Conservation (phyloP, 176 grass and related monocot species). For the Tillandsia fasciculata region DNA sequence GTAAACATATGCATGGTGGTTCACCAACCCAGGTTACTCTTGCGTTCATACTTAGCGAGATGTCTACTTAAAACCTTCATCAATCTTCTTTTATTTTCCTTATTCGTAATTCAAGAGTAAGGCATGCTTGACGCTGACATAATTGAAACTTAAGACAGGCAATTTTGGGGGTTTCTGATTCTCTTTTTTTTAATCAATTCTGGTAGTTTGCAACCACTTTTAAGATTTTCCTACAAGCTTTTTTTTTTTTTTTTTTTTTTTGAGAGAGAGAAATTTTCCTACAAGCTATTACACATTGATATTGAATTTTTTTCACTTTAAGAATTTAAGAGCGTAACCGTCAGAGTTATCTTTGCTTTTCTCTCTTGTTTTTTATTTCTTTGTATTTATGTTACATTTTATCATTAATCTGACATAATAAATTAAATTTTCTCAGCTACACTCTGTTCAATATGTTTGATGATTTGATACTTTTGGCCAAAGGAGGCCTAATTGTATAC, state of each 20-base stretch:
- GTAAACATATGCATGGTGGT: slow-evolving; percentile 80
- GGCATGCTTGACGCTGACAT: neutral
- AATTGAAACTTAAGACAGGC: neutral
- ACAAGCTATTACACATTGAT: neutral
- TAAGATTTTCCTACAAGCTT: neutral
- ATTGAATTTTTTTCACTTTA: neutral
- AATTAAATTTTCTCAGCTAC: slow-evolving; percentile 26
- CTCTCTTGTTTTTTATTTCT: neutral
- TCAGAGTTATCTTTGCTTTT: too few relatives aligned
- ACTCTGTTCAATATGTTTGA: slow-evolving; percentile 85
- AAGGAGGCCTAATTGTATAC: slow-evolving; percentile 64
- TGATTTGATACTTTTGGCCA: slow-evolving; percentile 71
- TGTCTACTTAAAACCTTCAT: neutral
- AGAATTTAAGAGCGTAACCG: neutral
- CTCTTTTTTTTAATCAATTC: too few relatives aligned
- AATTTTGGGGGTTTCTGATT: too few relatives aligned
- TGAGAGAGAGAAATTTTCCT: neutral
- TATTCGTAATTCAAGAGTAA: neutral
- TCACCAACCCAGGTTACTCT: slow-evolving; percentile 68
- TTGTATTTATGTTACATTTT: neutral
- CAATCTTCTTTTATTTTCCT: neutral
- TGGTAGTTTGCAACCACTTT: neutral
- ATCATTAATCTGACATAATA: neutral
- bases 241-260: neutral
- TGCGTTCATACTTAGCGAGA: neutral